Evolutionary conservation across 2,329 filamentous ascomycete genomes (phyloP).

Genomic region (Phaeosphaeria sp.): DNA sequence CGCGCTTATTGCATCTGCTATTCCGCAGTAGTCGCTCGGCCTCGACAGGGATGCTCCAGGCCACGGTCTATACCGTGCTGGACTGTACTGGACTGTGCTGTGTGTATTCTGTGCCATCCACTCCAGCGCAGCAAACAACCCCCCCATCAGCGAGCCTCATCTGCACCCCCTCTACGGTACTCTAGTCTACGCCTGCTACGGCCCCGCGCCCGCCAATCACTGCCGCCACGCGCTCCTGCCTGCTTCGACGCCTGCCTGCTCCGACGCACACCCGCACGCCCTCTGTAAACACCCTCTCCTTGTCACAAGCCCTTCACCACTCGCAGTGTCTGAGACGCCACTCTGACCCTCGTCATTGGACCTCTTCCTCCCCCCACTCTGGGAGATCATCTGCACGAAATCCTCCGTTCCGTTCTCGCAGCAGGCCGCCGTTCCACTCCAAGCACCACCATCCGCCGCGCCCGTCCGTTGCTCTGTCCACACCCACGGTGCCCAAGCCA

Average conservation of each 20-base stretch:
- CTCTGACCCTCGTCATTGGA: slow-evolving; percentile 47
- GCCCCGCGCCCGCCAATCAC: slow-evolving; percentile 35
- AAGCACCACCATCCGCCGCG: slow-evolving; percentile 11
- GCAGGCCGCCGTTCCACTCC: slow-evolving; percentile 18
- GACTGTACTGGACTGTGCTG: too few species aligned
- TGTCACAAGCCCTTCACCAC: slow-evolving; percentile 48
- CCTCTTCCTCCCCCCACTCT: slow-evolving; percentile 25
- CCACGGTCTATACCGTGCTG: too few species aligned
- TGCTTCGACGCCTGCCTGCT: slow-evolving; percentile 14
- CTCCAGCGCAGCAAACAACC: not conserved
- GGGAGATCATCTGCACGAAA: slow-evolving; percentile 62
- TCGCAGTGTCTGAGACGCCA: slow-evolving; percentile 41
- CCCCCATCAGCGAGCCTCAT: slow-evolving; percentile 6
- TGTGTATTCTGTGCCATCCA: not conserved
- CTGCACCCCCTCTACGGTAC: slow-evolving; percentile 1
- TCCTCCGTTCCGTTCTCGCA: slow-evolving; percentile 50
- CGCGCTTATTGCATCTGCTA: not conserved
- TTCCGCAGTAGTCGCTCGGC: not conserved
- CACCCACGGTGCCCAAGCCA: slow-evolving; percentile 10
- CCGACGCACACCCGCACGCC: not conserved
- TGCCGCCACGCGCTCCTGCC: slow-evolving; percentile 24
- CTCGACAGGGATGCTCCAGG: not conserved
- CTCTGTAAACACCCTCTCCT: slow-evolving; percentile 1
- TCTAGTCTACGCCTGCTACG: slow-evolving; percentile 11
- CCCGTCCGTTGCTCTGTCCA: slow-evolving; percentile 16